A percentile compares a stretch with the other conserved stretches of the same genome.
Evolutionary conservation across 2,329 filamentous ascomycete species (phyloP).

Genomic region (Apiospora rasikravindrae): DNA sequence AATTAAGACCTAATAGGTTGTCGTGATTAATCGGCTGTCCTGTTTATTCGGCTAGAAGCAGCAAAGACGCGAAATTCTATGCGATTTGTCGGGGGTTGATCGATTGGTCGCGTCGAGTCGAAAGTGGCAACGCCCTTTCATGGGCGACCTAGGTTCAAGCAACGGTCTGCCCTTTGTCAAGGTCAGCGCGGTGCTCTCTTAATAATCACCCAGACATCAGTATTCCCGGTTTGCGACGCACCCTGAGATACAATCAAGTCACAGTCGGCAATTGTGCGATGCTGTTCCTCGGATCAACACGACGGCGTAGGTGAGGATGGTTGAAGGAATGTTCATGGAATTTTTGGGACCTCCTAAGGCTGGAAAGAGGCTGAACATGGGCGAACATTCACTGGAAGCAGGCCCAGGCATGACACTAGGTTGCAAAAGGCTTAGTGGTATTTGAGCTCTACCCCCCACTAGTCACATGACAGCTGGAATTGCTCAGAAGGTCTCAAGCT

Average conservation of each 20-base stretch:
- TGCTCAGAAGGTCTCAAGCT: not conserved
- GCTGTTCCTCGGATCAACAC: conserved; percentile 12
- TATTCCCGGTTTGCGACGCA: conserved; percentile 8
- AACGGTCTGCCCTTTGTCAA: conserved; percentile 18
- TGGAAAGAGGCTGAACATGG: conserved; percentile 11
- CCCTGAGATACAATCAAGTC: conserved; percentile 7
- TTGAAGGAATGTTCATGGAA: conserved; percentile 15
- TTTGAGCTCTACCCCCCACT: not conserved
- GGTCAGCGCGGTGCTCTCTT: conserved; percentile 14
- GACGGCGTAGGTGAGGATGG: conserved; percentile 3
- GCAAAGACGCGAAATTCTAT: not conserved
- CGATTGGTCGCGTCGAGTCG: conserved; percentile 18
- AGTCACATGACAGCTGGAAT: not conserved
- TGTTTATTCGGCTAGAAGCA: not conserved
- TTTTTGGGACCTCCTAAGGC: conserved; percentile 17
- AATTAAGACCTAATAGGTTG: not conserved
- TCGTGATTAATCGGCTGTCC: not conserved
- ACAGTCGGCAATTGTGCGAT: conserved; percentile 7
- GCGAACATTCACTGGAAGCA: conserved; percentile 19
- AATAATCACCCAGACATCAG: conserved; percentile 13
- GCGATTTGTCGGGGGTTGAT: conserved; percentile 8
- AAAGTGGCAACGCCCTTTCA: conserved; percentile 17
- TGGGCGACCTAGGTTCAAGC: conserved; percentile 15
- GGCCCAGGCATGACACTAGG: not conserved
- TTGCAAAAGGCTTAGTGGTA: not conserved